Percentiles rank a stretch among this genome's conserved stretches.
Evolutionary conservation across 2,329 filamentous ascomycete species (phyloP).

Genomic region (Diaporthe helianthi): DNA sequence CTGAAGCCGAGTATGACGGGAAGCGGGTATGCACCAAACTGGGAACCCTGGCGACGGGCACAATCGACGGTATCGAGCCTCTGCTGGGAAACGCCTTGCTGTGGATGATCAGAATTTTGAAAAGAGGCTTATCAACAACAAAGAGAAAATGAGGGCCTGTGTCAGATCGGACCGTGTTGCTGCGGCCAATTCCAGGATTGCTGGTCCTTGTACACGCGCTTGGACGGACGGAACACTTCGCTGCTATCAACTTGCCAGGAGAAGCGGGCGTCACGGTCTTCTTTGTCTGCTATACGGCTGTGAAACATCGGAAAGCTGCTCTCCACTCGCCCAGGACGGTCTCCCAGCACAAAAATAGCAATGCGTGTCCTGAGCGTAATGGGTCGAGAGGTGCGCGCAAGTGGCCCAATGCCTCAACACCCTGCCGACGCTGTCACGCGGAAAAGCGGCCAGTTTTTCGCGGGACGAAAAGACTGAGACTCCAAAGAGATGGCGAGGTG

Average conservation of each 20-base stretch:
- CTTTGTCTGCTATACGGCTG: constrained; percentile 43
- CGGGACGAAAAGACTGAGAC: background rate
- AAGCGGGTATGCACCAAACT: constrained; percentile 31
- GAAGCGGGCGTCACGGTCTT: constrained; percentile 39
- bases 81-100: constrained; percentile 9
- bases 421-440: background rate
- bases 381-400: background rate
- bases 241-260: constrained; percentile 24
- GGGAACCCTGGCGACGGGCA: constrained; percentile 18
- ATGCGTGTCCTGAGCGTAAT: constrained; percentile 30
- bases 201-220: constrained; percentile 12
- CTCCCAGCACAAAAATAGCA: constrained; percentile 18
- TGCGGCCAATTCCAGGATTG: constrained; percentile 22
- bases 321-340: constrained; percentile 37
- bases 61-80: constrained; percentile 17
- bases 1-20: constrained; percentile 35
- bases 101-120: constrained; percentile 13
- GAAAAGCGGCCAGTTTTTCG: background rate
- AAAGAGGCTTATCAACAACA: constrained; percentile 28
- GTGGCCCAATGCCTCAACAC: background rate
- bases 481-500: background rate
- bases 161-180: constrained; percentile 19
- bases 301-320: constrained; percentile 44
- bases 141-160: constrained; percentile 22
- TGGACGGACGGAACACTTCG: constrained; percentile 25